Conservation (phyloP, 106 monocot species). For the Alisma plantagoaquatica region DNA sequence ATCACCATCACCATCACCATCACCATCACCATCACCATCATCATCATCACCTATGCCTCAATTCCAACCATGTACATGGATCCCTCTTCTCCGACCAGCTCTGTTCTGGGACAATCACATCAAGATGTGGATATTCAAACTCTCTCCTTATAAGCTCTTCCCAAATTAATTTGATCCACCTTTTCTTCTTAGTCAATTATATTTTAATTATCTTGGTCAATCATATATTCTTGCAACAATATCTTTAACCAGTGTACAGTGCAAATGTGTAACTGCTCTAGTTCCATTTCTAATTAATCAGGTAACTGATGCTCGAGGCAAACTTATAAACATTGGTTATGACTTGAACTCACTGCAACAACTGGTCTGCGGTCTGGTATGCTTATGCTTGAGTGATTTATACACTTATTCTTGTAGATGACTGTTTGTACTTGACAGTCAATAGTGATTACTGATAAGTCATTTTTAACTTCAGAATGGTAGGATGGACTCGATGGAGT, state of each 20-base stretch:
- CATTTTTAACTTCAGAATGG: slow-evolving; percentile 41
- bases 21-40: no score
- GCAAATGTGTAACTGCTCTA: no score
- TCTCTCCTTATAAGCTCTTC: background rate
- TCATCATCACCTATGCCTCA: no score
- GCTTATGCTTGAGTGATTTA: no score
- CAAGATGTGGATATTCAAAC: no score
- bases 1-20: no score
- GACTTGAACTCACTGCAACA: slow-evolving; percentile 36
- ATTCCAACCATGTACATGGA: no score
- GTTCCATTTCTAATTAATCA: slow-evolving; percentile 5
- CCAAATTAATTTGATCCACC: background rate
- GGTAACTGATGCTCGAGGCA: slow-evolving; percentile 48
- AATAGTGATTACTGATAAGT: no score
- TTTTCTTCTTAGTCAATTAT: background rate
- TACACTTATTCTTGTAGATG: no score
- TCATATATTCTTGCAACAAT: background rate
- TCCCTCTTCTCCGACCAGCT: no score
- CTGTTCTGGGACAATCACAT: no score
- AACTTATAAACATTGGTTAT: slow-evolving; percentile 33
- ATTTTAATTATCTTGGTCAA: background rate
- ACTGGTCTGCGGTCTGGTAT: slow-evolving; percentile 45
- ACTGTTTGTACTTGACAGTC: no score
- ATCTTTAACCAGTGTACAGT: background rate
- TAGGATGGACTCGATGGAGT: slow-evolving; percentile 69